Conservation (phyloP, 805 yeast genomes). For the Kluyveromyces wickerhamii region DNA sequence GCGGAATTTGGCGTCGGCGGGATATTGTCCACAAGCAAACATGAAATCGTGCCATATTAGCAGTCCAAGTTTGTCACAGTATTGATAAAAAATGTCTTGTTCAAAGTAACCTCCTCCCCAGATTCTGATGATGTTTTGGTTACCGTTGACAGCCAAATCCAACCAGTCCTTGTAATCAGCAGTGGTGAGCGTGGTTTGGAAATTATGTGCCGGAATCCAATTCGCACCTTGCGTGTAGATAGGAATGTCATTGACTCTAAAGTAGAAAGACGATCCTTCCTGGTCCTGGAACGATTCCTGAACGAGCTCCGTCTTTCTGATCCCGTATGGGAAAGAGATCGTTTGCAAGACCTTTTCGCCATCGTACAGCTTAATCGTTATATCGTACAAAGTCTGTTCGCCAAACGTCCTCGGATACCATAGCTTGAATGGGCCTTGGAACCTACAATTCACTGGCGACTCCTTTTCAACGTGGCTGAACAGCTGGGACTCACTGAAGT, state of each 20-base stretch:
- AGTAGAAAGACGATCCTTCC: background rate
- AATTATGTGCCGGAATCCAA: background rate
- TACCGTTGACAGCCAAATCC: background rate
- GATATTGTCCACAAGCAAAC: slow-evolving; percentile 53
- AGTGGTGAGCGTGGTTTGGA: background rate
- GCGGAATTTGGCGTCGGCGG: slow-evolving; percentile 34
- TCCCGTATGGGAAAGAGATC: background rate
- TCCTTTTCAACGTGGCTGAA: background rate
- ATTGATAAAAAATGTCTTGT: background rate
- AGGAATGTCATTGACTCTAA: slow-evolving; percentile 1
- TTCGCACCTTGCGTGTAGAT: background rate
- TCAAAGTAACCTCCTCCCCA: slow-evolving; percentile 1
- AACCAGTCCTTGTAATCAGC: background rate
- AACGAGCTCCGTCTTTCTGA: background rate
- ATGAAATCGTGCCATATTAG: slow-evolving; percentile 50
- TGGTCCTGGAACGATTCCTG: background rate
- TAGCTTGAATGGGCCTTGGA: background rate
- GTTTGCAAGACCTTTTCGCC: background rate
- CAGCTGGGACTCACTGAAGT: background rate
- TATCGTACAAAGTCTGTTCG: background rate
- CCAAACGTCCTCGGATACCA: background rate
- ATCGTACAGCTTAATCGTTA: background rate
- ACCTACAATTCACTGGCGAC: background rate
- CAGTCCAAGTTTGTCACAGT: background rate
- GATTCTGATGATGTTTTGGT: background rate